Evolutionary conservation across 2,329 filamentous ascomycete species (phyloP).

Genomic region (Phaeosphaeria sp.): DNA sequence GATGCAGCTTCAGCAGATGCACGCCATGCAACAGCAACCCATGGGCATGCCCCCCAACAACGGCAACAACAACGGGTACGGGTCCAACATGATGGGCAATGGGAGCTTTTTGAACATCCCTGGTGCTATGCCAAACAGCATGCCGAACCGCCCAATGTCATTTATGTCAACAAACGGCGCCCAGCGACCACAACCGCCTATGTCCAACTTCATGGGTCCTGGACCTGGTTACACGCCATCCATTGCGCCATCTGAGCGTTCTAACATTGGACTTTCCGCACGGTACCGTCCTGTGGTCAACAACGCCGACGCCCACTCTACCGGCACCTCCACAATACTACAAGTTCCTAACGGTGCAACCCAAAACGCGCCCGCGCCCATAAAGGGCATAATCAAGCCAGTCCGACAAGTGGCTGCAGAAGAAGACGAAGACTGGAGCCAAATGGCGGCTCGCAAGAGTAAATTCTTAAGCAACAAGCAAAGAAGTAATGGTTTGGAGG

Average conservation of each 20-base stretch:
- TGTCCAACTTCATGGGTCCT: constrained; percentile 37
- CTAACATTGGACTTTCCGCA: constrained; percentile 87
- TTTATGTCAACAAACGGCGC: constrained; percentile 51
- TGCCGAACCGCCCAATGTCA: constrained; percentile 56
- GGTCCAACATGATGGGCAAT: constrained; percentile 29
- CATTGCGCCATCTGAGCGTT: constrained; percentile 93
- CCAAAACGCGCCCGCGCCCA: constrained; percentile 18
- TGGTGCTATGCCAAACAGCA: constrained; percentile 22
- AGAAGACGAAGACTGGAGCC: constrained; percentile 44
- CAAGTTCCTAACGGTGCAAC: constrained; percentile 37
- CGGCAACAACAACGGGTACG: constrained; percentile 20
- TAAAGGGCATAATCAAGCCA: constrained; percentile 45
- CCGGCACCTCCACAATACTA: constrained; percentile 40
- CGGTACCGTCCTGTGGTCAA: constrained; percentile 87
- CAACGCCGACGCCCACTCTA: constrained; percentile 37
- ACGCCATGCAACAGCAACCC: constrained; percentile 41
- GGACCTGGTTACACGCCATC: constrained; percentile 76
- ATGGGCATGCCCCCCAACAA: constrained; percentile 34
- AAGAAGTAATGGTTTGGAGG: constrained; percentile 25
- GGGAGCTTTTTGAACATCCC: constrained; percentile 36
- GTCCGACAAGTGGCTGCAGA: constrained; percentile 10
- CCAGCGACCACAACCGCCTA: constrained; percentile 53
- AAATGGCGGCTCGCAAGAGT: constrained; percentile 38
- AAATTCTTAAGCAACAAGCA: constrained; percentile 27
- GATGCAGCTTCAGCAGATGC: constrained; percentile 69